Base-by-base conservation (phyloP, 78 protist species). In the Creolimax fragrantissima region DNA sequence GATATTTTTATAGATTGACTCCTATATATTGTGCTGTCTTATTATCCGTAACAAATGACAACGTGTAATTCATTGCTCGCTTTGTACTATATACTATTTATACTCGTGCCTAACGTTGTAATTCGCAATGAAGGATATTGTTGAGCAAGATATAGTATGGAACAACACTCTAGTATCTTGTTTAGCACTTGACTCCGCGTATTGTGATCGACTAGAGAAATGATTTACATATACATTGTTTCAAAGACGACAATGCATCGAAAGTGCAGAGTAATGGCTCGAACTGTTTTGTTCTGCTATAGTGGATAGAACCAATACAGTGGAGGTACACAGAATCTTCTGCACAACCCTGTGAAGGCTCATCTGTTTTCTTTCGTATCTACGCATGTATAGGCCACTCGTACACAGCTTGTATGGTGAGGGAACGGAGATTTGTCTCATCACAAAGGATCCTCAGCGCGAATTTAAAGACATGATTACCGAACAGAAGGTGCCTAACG, bases 391-490 rank as follows among this genome's bases (percentile, higher is more conserved):
- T 24, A 58, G 74, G 24, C 74, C 74, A 17, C 39, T 58, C 11
- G 39, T 24, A 58, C 74, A 58, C 1, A 17, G 39, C 74, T 58
- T 58, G 39, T 32, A 24, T 24, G 24, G 24, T 24, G 74, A 58
- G 24, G 39, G 24, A 24, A 58, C 88, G 44, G 35, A 84, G 11
- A 84, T 84, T 11, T 35, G 32, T 24, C 36, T 84, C 24, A 36
- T 84, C 6, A 84, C 43, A 32, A 84, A 84, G 88, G 88, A 84
- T 37, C 88, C 88, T 32, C 88, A 84, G 11, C 88, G 88, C 88
- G 35, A 35, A 32, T 84, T 7, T 32, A 84, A 84, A 37, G 88
- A 84, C 35, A 24, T 24, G 6, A 11, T 84, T 35, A 11, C 88
- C 88, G 35, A 36, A 32, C 88, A 84, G 88, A 36, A 84, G 88